Base-by-base conservation (phyloP, 768 basidiomycete species). In the Termitomyces eurrhizus region DNA sequence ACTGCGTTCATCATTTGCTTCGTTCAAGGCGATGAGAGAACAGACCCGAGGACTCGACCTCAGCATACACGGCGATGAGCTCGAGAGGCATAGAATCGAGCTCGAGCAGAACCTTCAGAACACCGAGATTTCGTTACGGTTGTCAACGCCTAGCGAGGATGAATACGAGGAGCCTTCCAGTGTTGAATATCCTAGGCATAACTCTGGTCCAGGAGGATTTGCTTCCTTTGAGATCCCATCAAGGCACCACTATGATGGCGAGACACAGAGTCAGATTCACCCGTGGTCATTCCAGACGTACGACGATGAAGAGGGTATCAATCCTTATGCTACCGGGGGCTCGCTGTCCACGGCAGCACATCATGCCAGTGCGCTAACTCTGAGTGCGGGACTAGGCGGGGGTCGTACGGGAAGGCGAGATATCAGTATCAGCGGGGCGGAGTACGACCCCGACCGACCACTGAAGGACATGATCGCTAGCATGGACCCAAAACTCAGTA, bases 331-430 rank as follows among this genome's bases (percentile, higher is more conserved):
- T 41, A 85, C 80, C 44, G 85, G 82, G 24, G 84, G 86, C 60
- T 90, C 89, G 0, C 72, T 92, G 60, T 94, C 92, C 0, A 95
- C 94, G 0, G 86, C 85, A 9, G 92, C 88, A 1, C 95, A 97
- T 72, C 95, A 97, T 73, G 93, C 92, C 29, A 92, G 89, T 64
- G 92, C 85, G 2, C 77, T 96, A 56, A 96, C 95, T 0, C 80
- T 97, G 18, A 90, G 83, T 56, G 92, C 93, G 4, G 94, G 95
- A 0, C 80, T 96, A 11, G 87, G 82, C 41, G 87, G 83, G 44
- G 78, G 85, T 3, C 75, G 80, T 5, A 74, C 70, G 21, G 72
- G 71, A 21, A 76, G 80, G 51, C 75, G 86, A 60, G 87, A 90
- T 65, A 66, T 72, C 52, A 80, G 85, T 65, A 68, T 89, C 55